phyloP scores from a whole-genome alignment of 305 asterid genomes.

The Fraxinus platypoda region DNA sequence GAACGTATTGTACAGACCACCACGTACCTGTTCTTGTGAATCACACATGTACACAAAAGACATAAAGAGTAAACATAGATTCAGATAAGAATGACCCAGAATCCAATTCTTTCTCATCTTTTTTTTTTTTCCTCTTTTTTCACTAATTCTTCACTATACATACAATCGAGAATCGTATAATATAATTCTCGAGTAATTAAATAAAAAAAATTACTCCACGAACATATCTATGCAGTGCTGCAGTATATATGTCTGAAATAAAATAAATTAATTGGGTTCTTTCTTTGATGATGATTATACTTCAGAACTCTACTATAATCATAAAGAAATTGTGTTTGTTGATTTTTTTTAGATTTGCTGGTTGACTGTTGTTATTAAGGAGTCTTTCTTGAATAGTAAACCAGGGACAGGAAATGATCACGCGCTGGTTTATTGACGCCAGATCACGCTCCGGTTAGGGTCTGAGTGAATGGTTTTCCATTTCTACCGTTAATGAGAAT shows the following conservation, averaged over 20 bases:
- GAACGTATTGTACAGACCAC: conserved; percentile 36
- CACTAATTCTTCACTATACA: conserved; percentile 17
- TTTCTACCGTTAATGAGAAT: too few species aligned
- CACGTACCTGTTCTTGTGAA: conserved; percentile 38
- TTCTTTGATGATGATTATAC: background rate
- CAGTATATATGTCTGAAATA: conserved; percentile 13
- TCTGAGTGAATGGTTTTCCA: background rate
- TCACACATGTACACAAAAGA: conserved; percentile 25
- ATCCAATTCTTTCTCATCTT: conserved; percentile 48
- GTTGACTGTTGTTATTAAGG: conserved; percentile 31
- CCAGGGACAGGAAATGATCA: conserved; percentile 12
- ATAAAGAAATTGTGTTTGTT: conserved; percentile 12
- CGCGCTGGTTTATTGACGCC: conserved; percentile 13
- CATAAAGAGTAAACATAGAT: conserved; percentile 31
- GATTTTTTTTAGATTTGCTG: conserved; percentile 26
- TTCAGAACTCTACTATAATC: background rate
- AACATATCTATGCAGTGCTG: background rate
- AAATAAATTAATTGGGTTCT: background rate
- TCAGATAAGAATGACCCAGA: conserved; percentile 43
- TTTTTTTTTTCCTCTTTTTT: background rate
- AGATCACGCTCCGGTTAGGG: background rate
- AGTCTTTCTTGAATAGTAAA: background rate
- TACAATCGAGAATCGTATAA: conserved; percentile 28
- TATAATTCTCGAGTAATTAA: background rate
- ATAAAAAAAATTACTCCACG: background rate